Percentiles rank a stretch among this genome's conserved stretches.
phyloP scores from a whole-genome alignment of 139 green algal genomes.

The Haematococcus sp. region DNA sequence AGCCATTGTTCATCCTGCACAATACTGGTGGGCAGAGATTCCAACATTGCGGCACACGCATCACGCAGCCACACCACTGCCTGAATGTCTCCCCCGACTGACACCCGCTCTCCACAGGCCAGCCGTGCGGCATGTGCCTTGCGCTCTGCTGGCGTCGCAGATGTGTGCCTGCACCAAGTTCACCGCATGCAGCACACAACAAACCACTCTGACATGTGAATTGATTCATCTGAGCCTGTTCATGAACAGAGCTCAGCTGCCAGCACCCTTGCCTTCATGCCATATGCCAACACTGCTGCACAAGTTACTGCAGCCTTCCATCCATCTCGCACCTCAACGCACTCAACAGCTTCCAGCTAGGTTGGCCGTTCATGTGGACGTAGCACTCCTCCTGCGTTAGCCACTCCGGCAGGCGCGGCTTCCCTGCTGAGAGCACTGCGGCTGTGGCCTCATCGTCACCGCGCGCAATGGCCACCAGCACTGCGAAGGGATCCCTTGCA shows the following conservation, averaged over 20 bases:
- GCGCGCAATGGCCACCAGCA: neutral
- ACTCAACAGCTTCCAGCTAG: constrained; percentile 59
- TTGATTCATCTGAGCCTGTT: no score
- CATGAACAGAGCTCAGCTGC: no score
- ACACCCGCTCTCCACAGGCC: constrained; percentile 11
- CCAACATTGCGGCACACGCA: constrained; percentile 11
- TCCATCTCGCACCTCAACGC: constrained; percentile 6
- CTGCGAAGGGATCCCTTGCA: neutral
- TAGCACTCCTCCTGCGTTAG: constrained; percentile 25
- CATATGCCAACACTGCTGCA: no score
- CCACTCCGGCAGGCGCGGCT: neutral
- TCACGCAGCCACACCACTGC: constrained; percentile 11
- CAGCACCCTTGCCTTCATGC: no score
- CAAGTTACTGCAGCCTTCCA: no score
- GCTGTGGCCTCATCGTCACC: neutral
- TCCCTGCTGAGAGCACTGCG: neutral
- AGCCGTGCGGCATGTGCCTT: neutral
- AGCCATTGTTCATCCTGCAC: neutral
- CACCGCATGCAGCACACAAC: no score
- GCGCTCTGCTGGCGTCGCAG: constrained; percentile 22
- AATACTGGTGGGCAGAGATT: neutral
- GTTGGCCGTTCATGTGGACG: constrained; percentile 51
- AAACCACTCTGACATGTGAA: no score
- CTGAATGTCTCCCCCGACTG: constrained; percentile 2
- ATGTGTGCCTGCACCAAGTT: neutral